Evolutionary conservation across 805 yeast species (phyloP).

Genomic region (Yarrowia deformans): DNA sequence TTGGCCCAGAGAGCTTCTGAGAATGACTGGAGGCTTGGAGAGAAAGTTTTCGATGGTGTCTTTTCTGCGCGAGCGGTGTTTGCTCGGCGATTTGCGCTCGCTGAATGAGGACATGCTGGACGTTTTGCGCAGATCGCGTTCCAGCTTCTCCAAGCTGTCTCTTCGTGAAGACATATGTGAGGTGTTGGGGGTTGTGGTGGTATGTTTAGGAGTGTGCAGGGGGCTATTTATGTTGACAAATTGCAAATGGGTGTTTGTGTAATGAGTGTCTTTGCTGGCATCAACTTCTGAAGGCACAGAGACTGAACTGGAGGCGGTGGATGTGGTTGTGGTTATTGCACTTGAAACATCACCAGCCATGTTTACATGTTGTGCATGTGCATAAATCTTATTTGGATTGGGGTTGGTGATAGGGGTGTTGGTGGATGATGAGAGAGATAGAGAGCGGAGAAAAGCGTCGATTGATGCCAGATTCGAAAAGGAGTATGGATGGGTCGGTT

Average conservation of each 20-base stretch:
- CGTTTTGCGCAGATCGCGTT: constrained; percentile 29
- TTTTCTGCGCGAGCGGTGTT: constrained; percentile 50
- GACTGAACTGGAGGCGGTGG: neutral
- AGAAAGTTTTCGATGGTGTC: constrained; percentile 62
- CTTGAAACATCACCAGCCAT: constrained; percentile 1
- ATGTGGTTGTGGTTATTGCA: neutral
- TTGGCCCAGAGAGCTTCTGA: constrained; percentile 61
- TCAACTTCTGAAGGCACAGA: neutral
- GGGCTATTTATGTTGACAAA: neutral
- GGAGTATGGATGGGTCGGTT: constrained; percentile 1
- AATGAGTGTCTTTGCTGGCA: neutral
- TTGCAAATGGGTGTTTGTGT: neutral
- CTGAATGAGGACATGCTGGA: neutral
- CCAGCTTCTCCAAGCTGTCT: constrained; percentile 31
- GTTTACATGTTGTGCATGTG: constrained; percentile 23
- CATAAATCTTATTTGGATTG: constrained; percentile 12
- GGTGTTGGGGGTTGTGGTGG: neutral
- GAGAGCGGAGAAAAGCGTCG: neutral
- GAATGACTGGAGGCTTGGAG: constrained; percentile 52
- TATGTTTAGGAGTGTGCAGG: neutral
- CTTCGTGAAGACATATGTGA: constrained; percentile 8
- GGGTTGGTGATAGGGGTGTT: neutral
- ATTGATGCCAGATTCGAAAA: neutral
- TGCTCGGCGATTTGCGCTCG: constrained; percentile 15
- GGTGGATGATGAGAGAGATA: neutral